Evolutionary conservation across 73 alveolate species (phyloP), one percentile per base, ranked within the genome.

Genomic region (Paramecium sonneborni): DNA sequence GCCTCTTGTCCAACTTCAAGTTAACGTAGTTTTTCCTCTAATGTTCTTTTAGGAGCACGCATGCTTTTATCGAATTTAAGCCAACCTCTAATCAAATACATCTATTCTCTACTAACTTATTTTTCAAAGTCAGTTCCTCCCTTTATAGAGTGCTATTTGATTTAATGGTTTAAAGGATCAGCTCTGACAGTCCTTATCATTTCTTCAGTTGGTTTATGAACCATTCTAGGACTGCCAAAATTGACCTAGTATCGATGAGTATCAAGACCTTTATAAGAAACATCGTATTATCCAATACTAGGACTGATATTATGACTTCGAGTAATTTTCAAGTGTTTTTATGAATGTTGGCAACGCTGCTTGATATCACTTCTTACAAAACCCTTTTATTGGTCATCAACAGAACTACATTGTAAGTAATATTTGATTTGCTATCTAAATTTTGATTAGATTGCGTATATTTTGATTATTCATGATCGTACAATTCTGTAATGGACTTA

Each of bases 401-500:
- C 68, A 52, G 68, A 52, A 62, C 20, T 62, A 62, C 84, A 62
- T 62, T 26, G 20, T 62, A 62, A 12, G 39, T 12, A 12, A 62
- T 62, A 32, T 26, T 62, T 62, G 84, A 62, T 62, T 62, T 26
- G 84, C 44, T 62, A 9, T 52, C 68, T 52, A 18, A 52, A 52
- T 52, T 52, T 52, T 52, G 68, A 62, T 62, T 62, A 32, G 84
- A 62, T 30, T 62, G 44, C 26, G 24, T 5, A 30, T 23, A 62
- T 62, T 62, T 62, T 62, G 84, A 62, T 46, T 14, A 26, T 30
- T 62, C 84, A 14, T 30, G 48, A 62, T 62, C 84, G 84, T 32
- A 62, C 44, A 62, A 62, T 32, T 62, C 84, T 62, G 84, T 62
- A 32, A 62, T 62, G 84, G 84, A 62, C 84, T 62, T 62, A 62